Conservation (phyloP, 257 asterid species). For the Eustoma russellianum region DNA sequence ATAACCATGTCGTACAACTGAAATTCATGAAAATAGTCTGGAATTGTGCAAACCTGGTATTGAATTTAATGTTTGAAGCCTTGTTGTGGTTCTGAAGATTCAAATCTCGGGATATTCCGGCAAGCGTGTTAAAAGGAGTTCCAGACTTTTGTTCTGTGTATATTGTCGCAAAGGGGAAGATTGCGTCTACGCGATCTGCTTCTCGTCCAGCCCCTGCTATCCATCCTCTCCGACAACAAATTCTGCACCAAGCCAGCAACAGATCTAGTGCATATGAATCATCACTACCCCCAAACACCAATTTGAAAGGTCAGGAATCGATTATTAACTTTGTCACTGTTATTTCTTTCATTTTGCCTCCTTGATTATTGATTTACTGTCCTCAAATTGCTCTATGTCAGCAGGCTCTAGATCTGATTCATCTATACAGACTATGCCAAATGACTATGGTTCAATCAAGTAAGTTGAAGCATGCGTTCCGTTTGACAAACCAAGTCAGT, state of each 20-base stretch:
- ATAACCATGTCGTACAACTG: too few relatives aligned
- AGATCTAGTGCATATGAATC: slow-evolving; percentile 21
- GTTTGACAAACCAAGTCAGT: background rate
- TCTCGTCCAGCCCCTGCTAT: slow-evolving; percentile 57
- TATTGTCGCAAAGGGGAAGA: slow-evolving; percentile 78
- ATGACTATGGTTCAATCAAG: slow-evolving; percentile 6
- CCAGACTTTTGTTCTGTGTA: slow-evolving; percentile 82
- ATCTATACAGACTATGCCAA: background rate
- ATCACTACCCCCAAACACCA: slow-evolving; percentile 15
- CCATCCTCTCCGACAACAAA: slow-evolving; percentile 66
- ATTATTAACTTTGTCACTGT: slow-evolving; percentile 5
- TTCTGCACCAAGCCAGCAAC: slow-evolving; percentile 33
- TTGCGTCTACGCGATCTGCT: slow-evolving; percentile 59
- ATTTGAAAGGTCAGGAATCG: slow-evolving; percentile 38
- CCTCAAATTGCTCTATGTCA: background rate
- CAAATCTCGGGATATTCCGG: slow-evolving; percentile 72
- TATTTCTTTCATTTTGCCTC: background rate
- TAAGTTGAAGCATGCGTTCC: background rate
- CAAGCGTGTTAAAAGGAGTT: slow-evolving; percentile 51
- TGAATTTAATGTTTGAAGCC: slow-evolving; percentile 14
- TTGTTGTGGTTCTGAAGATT: slow-evolving; percentile 40
- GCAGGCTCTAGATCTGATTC: slow-evolving; percentile 1
- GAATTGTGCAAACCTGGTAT: background rate
- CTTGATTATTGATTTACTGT: background rate
- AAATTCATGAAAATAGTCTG: too few relatives aligned